Base-by-base conservation (phyloP, 192 early-diverging fungal species). In the Coemansia sp. region DNA sequence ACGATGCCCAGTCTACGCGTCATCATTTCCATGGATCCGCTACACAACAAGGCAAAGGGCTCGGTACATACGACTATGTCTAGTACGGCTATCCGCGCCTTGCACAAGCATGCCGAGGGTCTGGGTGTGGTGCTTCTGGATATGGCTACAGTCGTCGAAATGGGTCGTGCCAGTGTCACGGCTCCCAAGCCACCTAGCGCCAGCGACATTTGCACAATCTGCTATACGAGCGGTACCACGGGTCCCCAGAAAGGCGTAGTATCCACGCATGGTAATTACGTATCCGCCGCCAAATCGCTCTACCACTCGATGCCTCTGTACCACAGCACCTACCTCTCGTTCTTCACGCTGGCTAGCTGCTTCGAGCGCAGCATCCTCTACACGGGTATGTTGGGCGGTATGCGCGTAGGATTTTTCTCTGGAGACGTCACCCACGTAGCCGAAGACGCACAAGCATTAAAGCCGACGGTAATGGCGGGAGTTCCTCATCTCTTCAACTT, bases 401-500 rank as follows among this genome's bases (percentile, higher is more conserved):
- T 78, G 26, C 74, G 83, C 21, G 87, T 95, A 44, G 96, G 96
- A 37, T 96, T 90, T 70, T 94, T 60, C 39, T 63, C 73, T 16
- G 88, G 88, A 63, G 82, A 88, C 62, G 75, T 88, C 23, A 60
- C 85, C 17, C 72, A 87, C 10, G 68, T 98, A 26, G 63, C 95
- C 23, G 93, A 96, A 37, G 97, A 98, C 67, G 88, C 95, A 35
- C 86, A 85, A n/a, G 75, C 86, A 21, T 85, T 98, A 53, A 84
- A 87, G 64, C 97, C 97, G 3, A 96, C 93, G 9, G 67, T 93
- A 19, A 97, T 98, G 81, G 80, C 85, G 37, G 90, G 92, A 1
- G 97, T 98, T 2, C 96, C 97, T 7, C 87, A 94, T 35, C 84
- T 98, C 42, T 89, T 95, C 77, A 96, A 94, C 80, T 85, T 89